Conservation (phyloP, 225 moss, liverwort and hornwort species). For the Physcomitrellopsis africana region DNA sequence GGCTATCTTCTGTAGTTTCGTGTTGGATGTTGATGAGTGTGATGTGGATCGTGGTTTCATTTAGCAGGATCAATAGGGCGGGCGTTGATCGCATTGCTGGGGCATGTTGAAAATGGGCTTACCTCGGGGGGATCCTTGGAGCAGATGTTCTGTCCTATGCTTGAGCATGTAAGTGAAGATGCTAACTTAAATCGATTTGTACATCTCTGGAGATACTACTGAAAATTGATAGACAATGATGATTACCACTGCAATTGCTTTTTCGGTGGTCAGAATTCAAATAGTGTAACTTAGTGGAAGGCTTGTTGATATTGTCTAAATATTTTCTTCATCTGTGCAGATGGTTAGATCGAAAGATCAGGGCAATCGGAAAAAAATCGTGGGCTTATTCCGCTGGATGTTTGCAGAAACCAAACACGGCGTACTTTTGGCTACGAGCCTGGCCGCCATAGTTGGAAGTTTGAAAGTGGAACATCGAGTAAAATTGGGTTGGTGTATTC, state of each 20-base stretch:
- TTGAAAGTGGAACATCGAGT: slow-evolving; percentile 66
- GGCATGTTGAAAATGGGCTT: slow-evolving; percentile 59
- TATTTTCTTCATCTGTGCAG: slow-evolving; percentile 41
- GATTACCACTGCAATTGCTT: background rate
- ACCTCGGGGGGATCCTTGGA: slow-evolving; percentile 47
- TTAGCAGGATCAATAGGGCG: slow-evolving; percentile 63
- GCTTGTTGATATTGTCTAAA: background rate
- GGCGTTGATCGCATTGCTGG: slow-evolving; percentile 55
- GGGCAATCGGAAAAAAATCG: slow-evolving; percentile 66
- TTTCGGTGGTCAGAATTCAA: slow-evolving; percentile 3
- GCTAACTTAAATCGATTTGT: background rate
- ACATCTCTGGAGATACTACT: background rate
- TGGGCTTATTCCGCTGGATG: slow-evolving; percentile 59
- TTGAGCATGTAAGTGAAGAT: slow-evolving; percentile 78
- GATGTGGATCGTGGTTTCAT: slow-evolving; percentile 11
- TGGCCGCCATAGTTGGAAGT: slow-evolving; percentile 47
- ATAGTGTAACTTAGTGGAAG: background rate
- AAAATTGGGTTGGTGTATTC: slow-evolving; percentile 87
- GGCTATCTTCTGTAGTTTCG: slow-evolving; percentile 1
- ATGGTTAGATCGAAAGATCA: slow-evolving; percentile 84
- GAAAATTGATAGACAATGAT: slow-evolving; percentile 3
- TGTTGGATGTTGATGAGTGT: background rate
- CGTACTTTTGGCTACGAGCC: slow-evolving; percentile 49
- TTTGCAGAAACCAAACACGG: slow-evolving; percentile 56
- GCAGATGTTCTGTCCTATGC: slow-evolving; percentile 64